A percentile compares a stretch with the other conserved stretches of the same genome.
Evolutionary conservation across 345 rosid species (phyloP).

Genomic region (Boechera divaricarpa): DNA sequence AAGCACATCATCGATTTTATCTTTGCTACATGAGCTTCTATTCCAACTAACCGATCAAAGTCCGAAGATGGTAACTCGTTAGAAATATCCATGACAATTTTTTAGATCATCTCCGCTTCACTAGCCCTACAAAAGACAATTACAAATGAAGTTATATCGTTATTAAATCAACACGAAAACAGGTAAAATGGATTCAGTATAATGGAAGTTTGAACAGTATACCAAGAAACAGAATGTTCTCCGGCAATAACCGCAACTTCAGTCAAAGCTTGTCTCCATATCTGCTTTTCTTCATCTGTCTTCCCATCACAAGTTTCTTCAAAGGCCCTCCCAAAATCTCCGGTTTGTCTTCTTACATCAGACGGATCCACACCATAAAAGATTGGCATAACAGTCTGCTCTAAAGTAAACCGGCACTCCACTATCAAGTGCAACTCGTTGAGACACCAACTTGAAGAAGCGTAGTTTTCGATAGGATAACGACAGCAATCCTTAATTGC

Average conservation of each 20-base stretch:
- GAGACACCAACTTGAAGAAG: conserved; percentile 33
- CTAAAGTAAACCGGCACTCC: conserved; percentile 1
- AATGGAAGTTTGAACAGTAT: too few species aligned
- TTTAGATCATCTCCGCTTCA: conserved; percentile 14
- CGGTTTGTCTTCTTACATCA: conserved; percentile 22
- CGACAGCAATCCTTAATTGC: conserved; percentile 10
- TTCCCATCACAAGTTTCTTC: not conserved
- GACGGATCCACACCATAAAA: conserved; percentile 26
- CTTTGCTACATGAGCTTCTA: conserved; percentile 20
- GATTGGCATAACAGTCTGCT: conserved; percentile 23
- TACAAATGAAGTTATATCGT: too few species aligned
- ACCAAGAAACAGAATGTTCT: not conserved
- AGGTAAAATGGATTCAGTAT: too few species aligned
- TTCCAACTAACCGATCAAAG: conserved; percentile 20
- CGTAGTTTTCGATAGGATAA: conserved; percentile 28
- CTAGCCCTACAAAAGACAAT: not conserved
- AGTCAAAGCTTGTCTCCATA: conserved; percentile 16
- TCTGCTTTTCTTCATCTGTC: not conserved
- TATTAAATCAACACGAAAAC: too few species aligned
- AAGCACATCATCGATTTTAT: conserved; percentile 9
- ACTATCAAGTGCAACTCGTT: conserved; percentile 21
- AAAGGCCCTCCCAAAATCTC: conserved; percentile 5
- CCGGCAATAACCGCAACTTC: not conserved
- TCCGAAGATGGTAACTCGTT: conserved; percentile 29
- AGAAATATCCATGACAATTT: conserved; percentile 12